Percentiles rank a stretch among this genome's conserved stretches.
Conservation (phyloP, 768 basidiomycete species). For the Leccinellum albellum region DNA sequence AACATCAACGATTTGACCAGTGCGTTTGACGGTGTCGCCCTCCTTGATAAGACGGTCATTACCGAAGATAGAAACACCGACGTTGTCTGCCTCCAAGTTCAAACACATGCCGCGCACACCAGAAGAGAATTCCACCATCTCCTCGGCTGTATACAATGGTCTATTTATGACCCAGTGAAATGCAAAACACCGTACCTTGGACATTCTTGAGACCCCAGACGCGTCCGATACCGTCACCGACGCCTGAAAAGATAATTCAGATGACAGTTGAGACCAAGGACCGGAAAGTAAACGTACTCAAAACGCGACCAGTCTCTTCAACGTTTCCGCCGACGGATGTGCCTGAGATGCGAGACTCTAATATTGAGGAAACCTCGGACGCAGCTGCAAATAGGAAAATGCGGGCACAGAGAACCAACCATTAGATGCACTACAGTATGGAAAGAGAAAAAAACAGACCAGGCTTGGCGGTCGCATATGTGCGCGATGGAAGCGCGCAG, state of each 20-base stretch:
- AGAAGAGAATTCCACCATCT: constrained; percentile 99
- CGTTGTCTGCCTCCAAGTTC: constrained; percentile 99
- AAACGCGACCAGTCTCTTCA: constrained; percentile 97
- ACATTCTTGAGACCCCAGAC: constrained; percentile 99
- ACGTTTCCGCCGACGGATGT: constrained; percentile 88
- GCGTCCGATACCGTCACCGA: constrained; percentile 99
- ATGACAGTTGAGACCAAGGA: neutral
- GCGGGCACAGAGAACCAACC: constrained; percentile 9
- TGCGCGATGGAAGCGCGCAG: constrained; percentile 56
- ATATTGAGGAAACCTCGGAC: constrained; percentile 98
- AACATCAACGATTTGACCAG: constrained; percentile 99
- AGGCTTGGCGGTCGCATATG: constrained; percentile 98
- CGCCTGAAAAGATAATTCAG: constrained; percentile 50
- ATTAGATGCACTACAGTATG: constrained; percentile 5
- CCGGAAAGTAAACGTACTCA: constrained; percentile 61
- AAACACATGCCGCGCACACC: constrained; percentile 99
- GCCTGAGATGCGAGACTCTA: constrained; percentile 97
- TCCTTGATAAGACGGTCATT: constrained; percentile 98
- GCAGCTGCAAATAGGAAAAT: constrained; percentile 57
- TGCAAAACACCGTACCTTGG: constrained; percentile 60
- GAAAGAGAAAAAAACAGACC: constrained; percentile 48
- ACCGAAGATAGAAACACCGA: constrained; percentile 99
- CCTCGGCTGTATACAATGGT: constrained; percentile 65
- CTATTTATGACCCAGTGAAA: neutral
- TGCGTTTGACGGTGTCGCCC: constrained; percentile 99